Conservation (phyloP, 345 rosid species). For the Bretschneidera sinensis region DNA sequence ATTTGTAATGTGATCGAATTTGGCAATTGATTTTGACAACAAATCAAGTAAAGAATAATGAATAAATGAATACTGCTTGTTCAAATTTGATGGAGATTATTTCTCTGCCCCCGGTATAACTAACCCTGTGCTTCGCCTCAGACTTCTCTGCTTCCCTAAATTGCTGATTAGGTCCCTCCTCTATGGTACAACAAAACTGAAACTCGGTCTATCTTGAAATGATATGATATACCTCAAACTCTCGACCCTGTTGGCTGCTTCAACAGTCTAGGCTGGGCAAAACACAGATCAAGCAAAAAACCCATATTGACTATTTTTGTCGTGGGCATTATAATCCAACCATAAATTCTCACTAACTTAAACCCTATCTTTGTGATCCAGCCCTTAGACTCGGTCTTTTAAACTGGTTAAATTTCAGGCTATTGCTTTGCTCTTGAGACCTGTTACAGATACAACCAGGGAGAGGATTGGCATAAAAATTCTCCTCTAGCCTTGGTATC, state of each 20-base stretch:
- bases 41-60: slow-evolving; percentile 25
- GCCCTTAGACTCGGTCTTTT: slow-evolving; percentile 26
- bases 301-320: slow-evolving; percentile 7
- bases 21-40: background rate
- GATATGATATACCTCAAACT: slow-evolving; percentile 5
- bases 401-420: slow-evolving; percentile 28
- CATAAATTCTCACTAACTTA: background rate
- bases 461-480: slow-evolving; percentile 85
- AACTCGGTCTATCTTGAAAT: background rate
- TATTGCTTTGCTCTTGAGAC: slow-evolving; percentile 22
- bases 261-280: slow-evolving; percentile 2
- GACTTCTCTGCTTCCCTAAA: slow-evolving; percentile 15
- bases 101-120: slow-evolving; percentile 8
- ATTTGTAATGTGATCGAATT: too few species aligned
- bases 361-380: slow-evolving; percentile 28
- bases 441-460: slow-evolving; percentile 81
- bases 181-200: slow-evolving; percentile 10
- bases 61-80: slow-evolving; percentile 22
- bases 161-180: slow-evolving; percentile 14
- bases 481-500: slow-evolving; percentile 78
- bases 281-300: slow-evolving; percentile 13
- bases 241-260: slow-evolving; percentile 11
- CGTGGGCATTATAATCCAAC: slow-evolving; percentile 14
- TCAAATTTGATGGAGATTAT: slow-evolving; percentile 1
- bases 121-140: slow-evolving; percentile 26